Base-by-base conservation (phyloP, 129 eudicot species). In the Centaurea solstitialis region DNA sequence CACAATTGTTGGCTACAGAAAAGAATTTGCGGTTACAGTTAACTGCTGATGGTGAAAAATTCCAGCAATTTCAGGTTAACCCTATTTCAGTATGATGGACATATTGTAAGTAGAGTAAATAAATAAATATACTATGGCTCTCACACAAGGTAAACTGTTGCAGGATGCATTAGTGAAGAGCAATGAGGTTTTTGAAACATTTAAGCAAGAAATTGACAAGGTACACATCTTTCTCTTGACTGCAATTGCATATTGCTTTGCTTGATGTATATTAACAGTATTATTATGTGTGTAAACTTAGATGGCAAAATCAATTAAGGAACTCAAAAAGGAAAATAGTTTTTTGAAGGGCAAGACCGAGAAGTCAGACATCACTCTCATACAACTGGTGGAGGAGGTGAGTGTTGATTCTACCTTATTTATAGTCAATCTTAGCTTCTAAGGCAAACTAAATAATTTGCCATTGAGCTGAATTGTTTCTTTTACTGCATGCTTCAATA, bases 101-200 rank as follows among this genome's bases (percentile, higher is more conserved):
- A 22, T 39, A 66, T 79, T 57, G 38, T 67, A 70, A 24, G 40
- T 71, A 38, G 57, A 41, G 39, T 13, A 33, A 30, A 24, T 11
- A 45, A 11, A 8, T 6, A 57, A 11, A 41, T 6, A 57, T 57
- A 57, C 9, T 57, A 17, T 57, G 59, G 66, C 37, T 41, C 77
- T 79, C 22, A 81, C 24, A 47, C 82, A 12, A 64, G 57, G 22
- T 81, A 0, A 47, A 9, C 18, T 71, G 59, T 87, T 73, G 79
- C 96, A 95, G 99, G 99, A 95, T 76, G 99, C 99, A 40, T 86
- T 95, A 72, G 81, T 89, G 89, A 95, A 95, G 84, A 95, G 98
- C 87, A 95, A 95, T 70, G 97, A 93, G 89, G 98, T 93, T 57
- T 95, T 95, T 83, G 99, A 93, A 84, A 91, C 99, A 50, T 95